A percentile compares a stretch with the other conserved stretches of the same genome.
These are phyloP conservation scores for Lotus japonicus DNA, from an alignment of 306 rosid genomes.

Conservation along the genomic window DNA sequence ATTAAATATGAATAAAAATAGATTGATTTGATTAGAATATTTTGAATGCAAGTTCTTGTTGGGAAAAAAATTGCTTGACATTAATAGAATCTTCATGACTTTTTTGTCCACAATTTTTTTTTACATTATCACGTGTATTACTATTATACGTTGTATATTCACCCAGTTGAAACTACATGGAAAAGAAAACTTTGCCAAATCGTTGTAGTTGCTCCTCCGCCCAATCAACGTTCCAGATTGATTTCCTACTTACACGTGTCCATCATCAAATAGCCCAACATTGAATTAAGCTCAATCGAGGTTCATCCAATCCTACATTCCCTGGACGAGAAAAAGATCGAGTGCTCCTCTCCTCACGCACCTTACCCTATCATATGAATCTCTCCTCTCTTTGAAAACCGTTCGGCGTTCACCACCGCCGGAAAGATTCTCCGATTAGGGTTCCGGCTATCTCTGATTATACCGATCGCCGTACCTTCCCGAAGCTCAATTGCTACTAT, in stretches of 20 bases:
- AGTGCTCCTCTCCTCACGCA: slow-evolving; percentile 26
- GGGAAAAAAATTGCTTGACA: no score
- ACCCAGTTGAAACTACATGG: no score
- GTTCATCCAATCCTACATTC: slow-evolving; percentile 6
- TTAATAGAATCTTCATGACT: no score
- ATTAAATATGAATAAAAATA: no score
- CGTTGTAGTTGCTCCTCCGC: background rate
- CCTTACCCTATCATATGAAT: background rate
- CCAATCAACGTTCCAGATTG: background rate
- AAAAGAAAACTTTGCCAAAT: no score
- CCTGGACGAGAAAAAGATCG: slow-evolving; percentile 14
- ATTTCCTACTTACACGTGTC: background rate
- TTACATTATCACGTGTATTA: no score
- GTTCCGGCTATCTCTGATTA: background rate
- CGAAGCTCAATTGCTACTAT: background rate
- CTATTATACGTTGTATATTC: no score
- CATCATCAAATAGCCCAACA: background rate
- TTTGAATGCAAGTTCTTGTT: no score
- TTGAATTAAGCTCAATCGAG: slow-evolving; percentile 2
- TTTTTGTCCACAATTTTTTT: no score
- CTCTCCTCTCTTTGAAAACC: background rate
- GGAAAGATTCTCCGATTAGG: slow-evolving; percentile 10
- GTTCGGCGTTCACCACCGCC: slow-evolving; percentile 4
- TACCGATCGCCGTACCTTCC: slow-evolving; percentile 18
- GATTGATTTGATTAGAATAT: no score